These are phyloP conservation scores for Aspergillus cavernicola DNA, from an alignment of 495 filamentous ascomycete species.

Conservation along the genomic window DNA sequence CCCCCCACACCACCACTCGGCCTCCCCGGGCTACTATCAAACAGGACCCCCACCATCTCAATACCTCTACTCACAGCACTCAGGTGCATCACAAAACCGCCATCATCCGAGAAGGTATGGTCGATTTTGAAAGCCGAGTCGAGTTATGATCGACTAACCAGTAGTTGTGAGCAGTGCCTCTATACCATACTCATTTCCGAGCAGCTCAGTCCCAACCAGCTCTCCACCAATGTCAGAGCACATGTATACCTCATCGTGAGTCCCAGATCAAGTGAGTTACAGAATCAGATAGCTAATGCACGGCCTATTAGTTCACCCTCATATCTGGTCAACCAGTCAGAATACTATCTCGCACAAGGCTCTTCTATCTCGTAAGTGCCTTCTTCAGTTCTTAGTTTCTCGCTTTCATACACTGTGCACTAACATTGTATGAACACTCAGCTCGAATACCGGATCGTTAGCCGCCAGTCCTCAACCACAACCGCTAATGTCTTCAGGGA, in stretches of 20 bases:
- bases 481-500: slow-evolving; percentile 24
- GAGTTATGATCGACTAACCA: neutral
- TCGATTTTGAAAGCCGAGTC: neutral
- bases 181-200: slow-evolving; percentile 22
- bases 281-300: slow-evolving; percentile 1
- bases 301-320: slow-evolving; percentile 13
- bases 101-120: slow-evolving; percentile 24
- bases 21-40: slow-evolving; percentile 20
- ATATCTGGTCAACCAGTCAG: slow-evolving; percentile 27
- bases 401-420: neutral
- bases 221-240: slow-evolving; percentile 20
- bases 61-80: slow-evolving; percentile 21
- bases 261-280: neutral
- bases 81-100: slow-evolving; percentile 13
- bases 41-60: slow-evolving; percentile 16
- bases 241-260: slow-evolving; percentile 19
- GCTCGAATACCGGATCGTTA: slow-evolving; percentile 22
- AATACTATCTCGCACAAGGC: slow-evolving; percentile 26
- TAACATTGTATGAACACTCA: slow-evolving; percentile 8
- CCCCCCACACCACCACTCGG: slow-evolving; percentile 8
- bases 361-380: slow-evolving; percentile 26
- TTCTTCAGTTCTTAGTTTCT: neutral
- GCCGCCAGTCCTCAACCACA: slow-evolving; percentile 29
- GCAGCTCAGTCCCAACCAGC: slow-evolving; percentile 18
- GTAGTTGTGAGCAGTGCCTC: slow-evolving; percentile 11